Evolutionary conservation across 2,329 filamentous ascomycete genomes (phyloP).

Genomic region (Clonostachys sp.): DNA sequence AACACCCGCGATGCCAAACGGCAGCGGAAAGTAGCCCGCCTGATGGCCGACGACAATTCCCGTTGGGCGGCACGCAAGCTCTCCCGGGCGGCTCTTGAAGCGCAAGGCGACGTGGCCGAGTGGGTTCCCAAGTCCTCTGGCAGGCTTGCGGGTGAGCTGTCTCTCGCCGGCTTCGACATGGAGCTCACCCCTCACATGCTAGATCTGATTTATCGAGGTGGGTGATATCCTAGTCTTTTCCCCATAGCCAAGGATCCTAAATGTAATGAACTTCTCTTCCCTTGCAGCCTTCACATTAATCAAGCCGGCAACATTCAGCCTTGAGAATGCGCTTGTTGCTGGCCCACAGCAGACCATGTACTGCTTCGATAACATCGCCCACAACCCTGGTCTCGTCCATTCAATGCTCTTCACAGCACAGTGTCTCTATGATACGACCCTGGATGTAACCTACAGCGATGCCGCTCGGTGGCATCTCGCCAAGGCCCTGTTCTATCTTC

Average conservation of each 20-base stretch:
- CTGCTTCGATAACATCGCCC: conserved; percentile 10
- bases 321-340: conserved; percentile 6
- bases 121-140: neutral
- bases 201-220: neutral
- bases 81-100: too few species aligned
- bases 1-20: conserved; percentile 9
- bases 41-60: too few species aligned
- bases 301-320: conserved; percentile 11
- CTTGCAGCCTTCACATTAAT: conserved; percentile 3
- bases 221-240: neutral
- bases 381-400: conserved; percentile 12
- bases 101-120: neutral
- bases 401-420: conserved; percentile 14
- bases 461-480: conserved; percentile 9
- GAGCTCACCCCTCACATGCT: neutral
- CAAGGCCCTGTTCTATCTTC: conserved; percentile 10
- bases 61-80: too few species aligned
- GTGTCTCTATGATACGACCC: conserved; percentile 10
- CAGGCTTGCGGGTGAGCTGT: conserved; percentile 8
- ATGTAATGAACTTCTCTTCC: neutral
- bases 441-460: conserved; percentile 1
- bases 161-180: neutral
- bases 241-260: neutral
- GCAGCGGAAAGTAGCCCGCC: neutral
- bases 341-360: conserved; percentile 6